Base-by-base conservation (phyloP, 352 stramenopile species). In the Albugo candida region DNA sequence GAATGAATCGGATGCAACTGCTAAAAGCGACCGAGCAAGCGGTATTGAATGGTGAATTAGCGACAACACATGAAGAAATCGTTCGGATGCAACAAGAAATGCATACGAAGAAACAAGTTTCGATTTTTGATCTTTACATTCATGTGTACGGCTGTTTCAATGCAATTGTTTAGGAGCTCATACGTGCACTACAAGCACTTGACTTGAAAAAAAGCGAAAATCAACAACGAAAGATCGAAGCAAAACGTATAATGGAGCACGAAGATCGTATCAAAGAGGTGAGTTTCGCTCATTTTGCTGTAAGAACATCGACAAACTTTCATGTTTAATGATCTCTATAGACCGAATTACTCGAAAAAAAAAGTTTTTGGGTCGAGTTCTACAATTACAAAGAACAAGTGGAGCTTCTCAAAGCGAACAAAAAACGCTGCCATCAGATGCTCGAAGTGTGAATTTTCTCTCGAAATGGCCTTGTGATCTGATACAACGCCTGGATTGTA, bases 171-270 rank as follows among this genome's bases (percentile, higher is more conserved):
- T 40, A 85, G 65, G 63, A 87, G 64, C 36, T 92, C 18, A 72
- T 86, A 21, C 59, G 69, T 36, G 63, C 61, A 12, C 65, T 67
- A 5, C 58, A 69, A 1, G 70, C 72, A 11, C 51, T 92, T 12
- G 76, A 89, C 35, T 56, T 84, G 6, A 92, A 88, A 56, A 85
- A 82, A 55, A 86, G 64, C 27, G 79, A 92, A 39, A 89, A 87
- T 38, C 57, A 43, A 0, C 68, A 86, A 49, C 69, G 75, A n/a
- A 54, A 92, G 48, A 82, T 79, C 24, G 79, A 92, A 42, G 79
- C 89, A 20, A 73, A 92, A 44, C 67, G 76, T 4, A 83, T 92
- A 49, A 61, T 81, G 16, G 70, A 87, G 45, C 77, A 92, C 46
- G 74, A 92, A 59, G 59, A 61, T 13, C 74, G 71, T 1, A 79